Evolutionary conservation across 495 filamentous ascomycete species (phyloP), one percentile per base, ranked within the genome.

Genomic region (Tuber aestivum): DNA sequence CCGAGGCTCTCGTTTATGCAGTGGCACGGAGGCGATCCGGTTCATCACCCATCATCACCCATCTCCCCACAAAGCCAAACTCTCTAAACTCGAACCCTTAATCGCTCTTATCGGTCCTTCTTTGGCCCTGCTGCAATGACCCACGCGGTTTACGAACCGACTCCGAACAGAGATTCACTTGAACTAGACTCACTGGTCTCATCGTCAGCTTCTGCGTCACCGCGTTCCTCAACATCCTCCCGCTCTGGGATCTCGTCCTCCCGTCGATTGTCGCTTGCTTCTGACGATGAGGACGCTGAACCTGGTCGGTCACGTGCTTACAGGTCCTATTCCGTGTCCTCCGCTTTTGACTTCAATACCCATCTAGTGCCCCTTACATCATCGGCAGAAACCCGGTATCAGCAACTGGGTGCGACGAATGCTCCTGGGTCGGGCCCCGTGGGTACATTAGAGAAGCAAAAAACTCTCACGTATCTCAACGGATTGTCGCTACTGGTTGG

Each of bases 121-220:
- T 7, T 65, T 16, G 27, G 9, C 12, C 56, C 37, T 48, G 48
- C 69, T 44, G n/a, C 70, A 44, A 78, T 78, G 76, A 70, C 71
- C 42, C 78, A 73, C 65, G n/a, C 69, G 42, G 68, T 68, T 69
- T 87, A 87, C 81, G 85, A 84, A 72, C 83, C 85, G 77, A 87
- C 85, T 76, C 86, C 85, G 40, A 87, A 89, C 70, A 92, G 95
- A 81, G 95, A 98, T 87, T 99, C 95, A 73, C 90, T 99, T 78
- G 95, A 99, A 85, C 92, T 99, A 70, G 95, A 94, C 72, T 97
- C 94, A 41, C 90, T 99, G 74, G 95, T 95, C 20, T 93, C 91
- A 70, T 97, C 94, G 68, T 91, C 88, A 41, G 84, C 83, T 3
- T 86, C 82, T 50, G 86, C 89, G 50, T 88, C 89, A 50, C 91